phyloP scores from a whole-genome alignment of 306 rosid genomes.

The Inga leiocalycina region DNA sequence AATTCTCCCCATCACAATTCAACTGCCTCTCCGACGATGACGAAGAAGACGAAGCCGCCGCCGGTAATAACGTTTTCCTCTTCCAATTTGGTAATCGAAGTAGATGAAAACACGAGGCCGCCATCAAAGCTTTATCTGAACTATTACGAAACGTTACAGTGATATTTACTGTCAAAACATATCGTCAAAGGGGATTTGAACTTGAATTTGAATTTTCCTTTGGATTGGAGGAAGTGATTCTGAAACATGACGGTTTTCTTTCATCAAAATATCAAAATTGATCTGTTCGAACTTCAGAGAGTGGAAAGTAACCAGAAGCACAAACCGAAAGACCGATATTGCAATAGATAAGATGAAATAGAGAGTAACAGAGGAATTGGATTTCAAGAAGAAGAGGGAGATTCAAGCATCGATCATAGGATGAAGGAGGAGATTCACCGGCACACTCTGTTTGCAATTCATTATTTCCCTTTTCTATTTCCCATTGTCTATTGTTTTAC shows the following conservation, averaged over 20 bases:
- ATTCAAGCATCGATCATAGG: constrained; percentile 40
- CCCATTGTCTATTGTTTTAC: too few species aligned
- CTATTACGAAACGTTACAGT: not conserved
- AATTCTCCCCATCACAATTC: constrained; percentile 52
- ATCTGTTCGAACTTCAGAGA: constrained; percentile 33
- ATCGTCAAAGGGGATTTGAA: constrained; percentile 45
- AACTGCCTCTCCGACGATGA: constrained; percentile 43
- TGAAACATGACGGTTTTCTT: constrained; percentile 61
- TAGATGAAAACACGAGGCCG: constrained; percentile 58
- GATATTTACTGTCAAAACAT: constrained; percentile 33
- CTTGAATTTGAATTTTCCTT: constrained; percentile 33
- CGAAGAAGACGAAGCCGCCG: constrained; percentile 42
- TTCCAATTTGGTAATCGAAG: constrained; percentile 58
- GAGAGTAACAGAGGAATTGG: constrained; percentile 4
- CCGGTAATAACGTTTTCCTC: constrained; percentile 49
- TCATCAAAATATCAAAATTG: constrained; percentile 43
- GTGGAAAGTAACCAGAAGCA: constrained; percentile 32
- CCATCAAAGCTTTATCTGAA: constrained; percentile 41
- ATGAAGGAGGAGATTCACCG: constrained; percentile 52
- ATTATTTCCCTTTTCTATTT: too few species aligned
- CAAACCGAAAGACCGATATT: not conserved
- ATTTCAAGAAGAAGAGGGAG: constrained; percentile 6
- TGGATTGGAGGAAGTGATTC: constrained; percentile 65
- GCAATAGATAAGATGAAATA: not conserved
- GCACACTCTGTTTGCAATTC: too few species aligned